Conservation (phyloP, 2,329 filamentous ascomycete species). For the Ceratocystis variospora region DNA sequence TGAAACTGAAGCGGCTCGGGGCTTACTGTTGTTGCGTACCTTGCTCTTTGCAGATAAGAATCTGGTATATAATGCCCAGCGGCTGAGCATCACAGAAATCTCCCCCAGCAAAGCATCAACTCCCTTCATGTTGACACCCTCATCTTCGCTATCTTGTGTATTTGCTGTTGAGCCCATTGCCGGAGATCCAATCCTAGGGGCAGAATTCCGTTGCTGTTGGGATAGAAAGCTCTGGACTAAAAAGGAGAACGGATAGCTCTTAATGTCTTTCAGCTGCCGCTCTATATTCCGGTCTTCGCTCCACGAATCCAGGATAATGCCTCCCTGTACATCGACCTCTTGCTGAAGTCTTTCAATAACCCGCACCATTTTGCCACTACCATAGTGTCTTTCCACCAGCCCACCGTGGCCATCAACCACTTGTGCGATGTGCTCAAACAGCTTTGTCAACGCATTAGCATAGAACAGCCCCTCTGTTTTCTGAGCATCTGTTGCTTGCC, state of each 20-base stretch:
- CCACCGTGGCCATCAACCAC: conserved; percentile 87
- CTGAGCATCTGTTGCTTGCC: conserved; percentile 43
- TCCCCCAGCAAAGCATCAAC: conserved; percentile 78
- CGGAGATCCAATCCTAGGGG: conserved; percentile 62
- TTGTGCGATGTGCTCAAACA: conserved; percentile 96
- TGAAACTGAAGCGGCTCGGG: background rate
- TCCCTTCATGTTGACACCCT: conserved; percentile 92
- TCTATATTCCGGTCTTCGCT: conserved; percentile 75
- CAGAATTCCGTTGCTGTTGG: conserved; percentile 48
- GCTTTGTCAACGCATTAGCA: conserved; percentile 71
- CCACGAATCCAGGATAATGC: conserved; percentile 92
- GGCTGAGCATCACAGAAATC: conserved; percentile 78
- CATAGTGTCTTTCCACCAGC: conserved; percentile 88
- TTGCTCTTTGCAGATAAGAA: conserved; percentile 80
- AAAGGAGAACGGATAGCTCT: conserved; percentile 95
- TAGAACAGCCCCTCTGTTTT: conserved; percentile 61
- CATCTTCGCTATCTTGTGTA: conserved; percentile 62
- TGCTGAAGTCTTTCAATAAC: conserved; percentile 87
- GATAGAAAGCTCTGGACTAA: conserved; percentile 86
- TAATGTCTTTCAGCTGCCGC: conserved; percentile 82
- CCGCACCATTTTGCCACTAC: conserved; percentile 78
- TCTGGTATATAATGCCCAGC: conserved; percentile 83
- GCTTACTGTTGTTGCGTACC: conserved; percentile 37
- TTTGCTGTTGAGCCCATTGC: conserved; percentile 40
- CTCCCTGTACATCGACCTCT: conserved; percentile 91